Conservation (phyloP, 208 protist species). For the Naegleria lovaniensis region DNA sequence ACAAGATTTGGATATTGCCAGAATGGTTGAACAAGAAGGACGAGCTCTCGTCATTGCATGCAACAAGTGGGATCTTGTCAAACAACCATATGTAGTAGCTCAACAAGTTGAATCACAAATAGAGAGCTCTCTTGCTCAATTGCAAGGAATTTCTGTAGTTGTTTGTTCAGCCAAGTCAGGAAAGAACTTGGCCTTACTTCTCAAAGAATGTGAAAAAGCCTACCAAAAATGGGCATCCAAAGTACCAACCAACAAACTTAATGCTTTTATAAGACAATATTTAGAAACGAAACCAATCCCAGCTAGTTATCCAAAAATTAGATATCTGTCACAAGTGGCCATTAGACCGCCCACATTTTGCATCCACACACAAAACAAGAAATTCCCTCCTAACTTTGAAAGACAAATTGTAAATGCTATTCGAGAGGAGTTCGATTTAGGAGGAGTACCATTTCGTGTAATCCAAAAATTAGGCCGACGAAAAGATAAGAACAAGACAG, state of each 20-base stretch:
- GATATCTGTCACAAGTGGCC: not conserved
- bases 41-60: conserved; percentile 72
- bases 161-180: not conserved
- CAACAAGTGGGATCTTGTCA: conserved; percentile 83
- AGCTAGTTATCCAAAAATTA: not conserved
- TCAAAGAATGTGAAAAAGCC: not conserved
- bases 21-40: conserved; percentile 69
- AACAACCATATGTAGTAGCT: conserved; percentile 71
- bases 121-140: conserved; percentile 43
- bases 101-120: conserved; percentile 84
- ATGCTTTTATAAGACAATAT: not conserved
- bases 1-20: conserved; percentile 71
- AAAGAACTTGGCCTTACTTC: not conserved
- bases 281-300: not conserved
- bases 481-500: not conserved
- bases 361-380: not conserved
- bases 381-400: conserved; percentile 3
- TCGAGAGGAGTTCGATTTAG: conserved; percentile 15
- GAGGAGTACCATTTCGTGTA: not conserved
- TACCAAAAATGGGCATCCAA: not conserved
- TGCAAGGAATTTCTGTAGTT: conserved; percentile 19
- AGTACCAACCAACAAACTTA: not conserved
- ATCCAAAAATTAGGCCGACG: not conserved
- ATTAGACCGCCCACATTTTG: conserved; percentile 18
- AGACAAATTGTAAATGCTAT: conserved; percentile 18